Evolutionary conservation across 495 filamentous ascomycete species (phyloP), one percentile per base, ranked within the genome.

Genomic region (Aspergillus baeticus): DNA sequence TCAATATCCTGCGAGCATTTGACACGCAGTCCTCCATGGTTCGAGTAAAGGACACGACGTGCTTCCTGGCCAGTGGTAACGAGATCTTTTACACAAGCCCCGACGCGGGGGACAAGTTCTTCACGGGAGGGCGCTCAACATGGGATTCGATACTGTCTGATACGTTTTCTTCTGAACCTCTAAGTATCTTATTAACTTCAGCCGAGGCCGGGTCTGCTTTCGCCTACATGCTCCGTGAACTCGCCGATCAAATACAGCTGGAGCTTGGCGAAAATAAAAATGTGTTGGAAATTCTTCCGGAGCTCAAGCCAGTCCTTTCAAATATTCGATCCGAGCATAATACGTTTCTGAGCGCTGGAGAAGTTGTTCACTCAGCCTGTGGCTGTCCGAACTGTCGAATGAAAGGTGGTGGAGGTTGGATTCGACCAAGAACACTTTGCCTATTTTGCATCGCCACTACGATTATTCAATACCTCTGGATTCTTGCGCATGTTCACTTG

Each of bases 61-160:
- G 43, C 26, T 26, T 46, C 29, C 43, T 46, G 1, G 18, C 43
- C 5, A 46, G 43, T 21, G 10, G 43, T 31, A 17, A 6, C 26
- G 20, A 17, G 7, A 46, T 46, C 43, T 26, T 46, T 4, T 8
- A 46, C 23, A 6, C n/a, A 29, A 14, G 6, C 10, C 14, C 20
- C 6, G 20, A 31, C 6, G 29, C 11, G 13, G 43, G 20, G 26
- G 43, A 15, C 15, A 46, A 26, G 10, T 14, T 26, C 3, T 46
- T 46, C 29, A 21, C 43, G 2, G 43, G 20, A 29, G 43, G 43
- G 6, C 20, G 43, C 14, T 46, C 43, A 3, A 46, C 43, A 14
- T 46, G 43, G 43, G 37, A 41, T 13, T 46, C 43, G 23, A 46
- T 46, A 26, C 20, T 46, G 6, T 46, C 43, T 14, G 43, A 46